Base-by-base conservation (phyloP, 2,329 filamentous ascomycete genomes). In the Hirsutella minnesotensis region DNA sequence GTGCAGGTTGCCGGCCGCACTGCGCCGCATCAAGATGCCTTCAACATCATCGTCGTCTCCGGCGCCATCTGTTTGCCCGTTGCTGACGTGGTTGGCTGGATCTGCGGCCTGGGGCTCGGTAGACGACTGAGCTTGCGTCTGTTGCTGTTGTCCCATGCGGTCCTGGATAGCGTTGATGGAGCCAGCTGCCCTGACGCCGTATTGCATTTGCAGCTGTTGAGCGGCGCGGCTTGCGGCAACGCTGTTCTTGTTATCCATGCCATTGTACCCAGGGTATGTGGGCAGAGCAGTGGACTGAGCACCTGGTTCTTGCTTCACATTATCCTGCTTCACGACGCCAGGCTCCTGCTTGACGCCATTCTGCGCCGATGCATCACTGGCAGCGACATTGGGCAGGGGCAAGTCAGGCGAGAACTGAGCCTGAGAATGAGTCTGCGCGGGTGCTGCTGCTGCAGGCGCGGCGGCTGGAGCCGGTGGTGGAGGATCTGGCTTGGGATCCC, bases 401-500 rank as follows among this genome's bases (percentile, higher is more conserved):
- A 62, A 44, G 33, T 57, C 57, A 27, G 57, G 54, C 9, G 56
- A 50, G 44, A 59, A 62, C 39, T 58, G 56, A 41, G 56, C 50
- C 47, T 61, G 58, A 7, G 55, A 48, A 39, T 61, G 57, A 13
- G 48, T 45, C 30, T 54, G 53, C 31, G 48, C 41, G 18, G 44
- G n/a, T 13, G 48, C 45, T 21, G 52, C 44, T 22, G 47, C 37
- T 24, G 51, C 47, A 37, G 56, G 44, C 20, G 51, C 12, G 33
- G 33, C 33, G 16, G 64, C 49, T 56, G 65, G 57, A 61, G 56
- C 48, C 49, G 57, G 51, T 19, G 55, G 50, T 15, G 58, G 50
- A n/a, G 77, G 74, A 41, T 84, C 81, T 40, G 83, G 82, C 58
- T 84, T 81, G 36, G 92, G 90, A 59, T 98, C 92, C 92, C 92